phyloP scores from a whole-genome alignment of 805 yeast genomes.

The Zygosaccharomyces lentus region DNA sequence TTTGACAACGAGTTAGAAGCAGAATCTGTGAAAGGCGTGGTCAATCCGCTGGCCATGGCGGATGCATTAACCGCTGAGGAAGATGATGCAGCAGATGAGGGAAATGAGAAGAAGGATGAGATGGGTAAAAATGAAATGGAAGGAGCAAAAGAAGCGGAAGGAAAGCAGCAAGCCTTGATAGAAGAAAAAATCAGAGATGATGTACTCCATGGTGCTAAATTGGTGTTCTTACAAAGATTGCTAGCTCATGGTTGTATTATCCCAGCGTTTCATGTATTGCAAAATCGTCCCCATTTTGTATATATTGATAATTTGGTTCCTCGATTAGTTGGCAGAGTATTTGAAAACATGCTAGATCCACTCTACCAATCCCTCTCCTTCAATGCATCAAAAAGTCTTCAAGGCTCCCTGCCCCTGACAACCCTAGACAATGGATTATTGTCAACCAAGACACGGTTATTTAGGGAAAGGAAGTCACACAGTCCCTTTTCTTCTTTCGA shows the following conservation, averaged over 20 bases:
- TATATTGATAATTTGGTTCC: constrained; percentile 48
- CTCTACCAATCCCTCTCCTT: constrained; percentile 27
- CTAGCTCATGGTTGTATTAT: constrained; percentile 57
- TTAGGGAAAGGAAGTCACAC: constrained; percentile 13
- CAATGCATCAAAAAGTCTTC: neutral
- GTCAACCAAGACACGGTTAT: constrained; percentile 19
- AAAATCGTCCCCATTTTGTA: constrained; percentile 59
- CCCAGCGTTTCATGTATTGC: constrained; percentile 56
- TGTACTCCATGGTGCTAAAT: constrained; percentile 36
- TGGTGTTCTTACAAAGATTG: constrained; percentile 48
- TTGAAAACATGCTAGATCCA: constrained; percentile 48
- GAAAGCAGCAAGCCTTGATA: constrained; percentile 5
- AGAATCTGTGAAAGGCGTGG: constrained; percentile 55
- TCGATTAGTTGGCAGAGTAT: constrained; percentile 45
- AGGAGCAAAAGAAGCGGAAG: constrained; percentile 14
- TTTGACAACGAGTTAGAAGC: constrained; percentile 49
- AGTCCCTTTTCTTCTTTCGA: constrained; percentile 14
- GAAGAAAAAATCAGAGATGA: constrained; percentile 3
- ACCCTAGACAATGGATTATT: constrained; percentile 18
- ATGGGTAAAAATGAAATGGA: neutral
- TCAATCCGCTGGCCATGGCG: constrained; percentile 81
- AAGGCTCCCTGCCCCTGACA: constrained; percentile 8
- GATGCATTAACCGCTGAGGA: constrained; percentile 75
- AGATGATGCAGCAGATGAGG: constrained; percentile 39
- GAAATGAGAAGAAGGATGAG: constrained; percentile 4